Percentiles rank a stretch among this genome's conserved stretches.
Conservation (phyloP, 305 asterid species). For the Plantago rigida region DNA sequence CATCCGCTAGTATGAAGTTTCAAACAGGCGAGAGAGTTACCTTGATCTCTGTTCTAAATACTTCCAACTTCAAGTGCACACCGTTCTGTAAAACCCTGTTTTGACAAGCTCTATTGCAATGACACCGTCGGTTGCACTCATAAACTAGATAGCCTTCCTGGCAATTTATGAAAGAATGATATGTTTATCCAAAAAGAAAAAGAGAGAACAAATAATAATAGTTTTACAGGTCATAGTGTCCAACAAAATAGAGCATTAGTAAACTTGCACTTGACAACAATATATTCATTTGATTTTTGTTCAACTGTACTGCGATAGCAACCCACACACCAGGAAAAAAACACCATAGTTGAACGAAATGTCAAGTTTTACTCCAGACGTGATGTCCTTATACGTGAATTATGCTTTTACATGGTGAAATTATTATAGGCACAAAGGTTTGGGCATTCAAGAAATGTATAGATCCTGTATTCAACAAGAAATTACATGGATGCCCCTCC, state of each 20-base stretch:
- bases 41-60: constrained; percentile 84
- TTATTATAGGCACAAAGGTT: too few relatives aligned
- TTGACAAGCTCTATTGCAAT: constrained; percentile 68
- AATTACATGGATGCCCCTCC: not conserved
- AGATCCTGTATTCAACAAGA: not conserved
- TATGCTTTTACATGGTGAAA: not conserved
- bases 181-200: too few relatives aligned
- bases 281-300: not conserved
- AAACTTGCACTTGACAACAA: too few relatives aligned
- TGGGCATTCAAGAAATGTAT: not conserved
- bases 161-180: constrained; percentile 24
- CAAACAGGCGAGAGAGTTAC: constrained; percentile 30
- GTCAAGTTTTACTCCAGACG: not conserved
- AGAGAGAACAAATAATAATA: too few relatives aligned
- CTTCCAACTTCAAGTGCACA: constrained; percentile 72
- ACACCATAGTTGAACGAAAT: too few relatives aligned
- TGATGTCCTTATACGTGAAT: not conserved
- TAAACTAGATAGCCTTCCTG: constrained; percentile 97
- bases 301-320: not conserved
- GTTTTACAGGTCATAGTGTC: too few relatives aligned
- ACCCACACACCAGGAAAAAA: not conserved
- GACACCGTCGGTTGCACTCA: constrained; percentile 85
- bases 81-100: constrained; percentile 96
- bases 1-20: constrained; percentile 7
- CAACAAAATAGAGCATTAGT: too few relatives aligned